Conservation (phyloP, 2,329 filamentous ascomycete genomes). For the Sclerotinia glacialis region DNA sequence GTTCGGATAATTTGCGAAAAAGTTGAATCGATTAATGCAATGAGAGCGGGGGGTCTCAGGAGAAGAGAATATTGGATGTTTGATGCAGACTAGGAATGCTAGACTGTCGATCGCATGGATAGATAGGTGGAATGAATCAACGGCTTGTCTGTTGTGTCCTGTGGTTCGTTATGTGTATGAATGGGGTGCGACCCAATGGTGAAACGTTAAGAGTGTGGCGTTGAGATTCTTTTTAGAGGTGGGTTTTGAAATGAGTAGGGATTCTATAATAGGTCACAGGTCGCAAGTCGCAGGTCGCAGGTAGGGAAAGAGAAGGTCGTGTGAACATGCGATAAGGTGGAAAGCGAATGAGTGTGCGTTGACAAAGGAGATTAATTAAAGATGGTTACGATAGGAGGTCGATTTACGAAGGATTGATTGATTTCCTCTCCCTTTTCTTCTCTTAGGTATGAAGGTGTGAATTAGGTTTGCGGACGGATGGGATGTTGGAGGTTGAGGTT, state of each 20-base stretch:
- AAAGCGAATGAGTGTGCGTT: neutral
- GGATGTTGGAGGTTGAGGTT: conserved; percentile 6
- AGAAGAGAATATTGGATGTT: conserved; percentile 3
- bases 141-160: conserved; percentile 3
- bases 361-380: neutral
- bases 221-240: conserved; percentile 15
- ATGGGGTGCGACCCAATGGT: conserved; percentile 14
- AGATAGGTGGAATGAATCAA: neutral
- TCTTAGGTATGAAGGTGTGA: neutral
- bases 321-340: neutral
- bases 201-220: conserved; percentile 22
- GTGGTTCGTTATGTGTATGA: conserved; percentile 7
- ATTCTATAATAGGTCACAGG: conserved; percentile 1
- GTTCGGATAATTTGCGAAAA: neutral
- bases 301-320: neutral
- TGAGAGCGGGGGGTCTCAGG: conserved; percentile 3
- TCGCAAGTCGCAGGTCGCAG: neutral
- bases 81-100: conserved; percentile 11
- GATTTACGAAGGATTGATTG: conserved; percentile 14
- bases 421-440: neutral
- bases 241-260: conserved; percentile 19
- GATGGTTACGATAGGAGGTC: conserved; percentile 2
- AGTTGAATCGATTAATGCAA: conserved; percentile 12
- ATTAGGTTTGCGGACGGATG: conserved; percentile 6
- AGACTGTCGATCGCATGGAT: neutral